Evolutionary conservation across 495 filamentous ascomycete species (phyloP), one percentile per base, ranked within the genome.

Genomic region (Neurospora pannonica): DNA sequence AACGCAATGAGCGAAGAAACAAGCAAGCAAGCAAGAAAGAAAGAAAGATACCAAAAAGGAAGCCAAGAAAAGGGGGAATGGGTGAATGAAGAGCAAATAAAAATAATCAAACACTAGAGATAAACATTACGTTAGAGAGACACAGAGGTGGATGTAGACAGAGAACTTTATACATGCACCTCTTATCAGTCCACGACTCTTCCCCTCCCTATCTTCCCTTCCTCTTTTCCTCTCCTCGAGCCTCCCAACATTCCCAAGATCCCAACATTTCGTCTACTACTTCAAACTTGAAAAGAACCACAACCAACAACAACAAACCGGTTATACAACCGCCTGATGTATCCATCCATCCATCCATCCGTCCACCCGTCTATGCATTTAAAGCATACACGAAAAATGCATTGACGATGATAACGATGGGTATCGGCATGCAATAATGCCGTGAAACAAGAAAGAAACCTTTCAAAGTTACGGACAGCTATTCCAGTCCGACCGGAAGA

Each of bases 361-460:
- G 3, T 54, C 21, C 9, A 28, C 13, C 46, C 8, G 3, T 54
- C 21, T 10, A 54, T 28, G 3, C 46, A 60, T 15, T 11, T 24
- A 62, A 62, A 0, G 54, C 13, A 43, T 21, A 54, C 75, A 71
- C 69, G 62, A 72, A 72, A 73, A 72, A n/a, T n/a, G n/a, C 70
- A 19, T 67, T 67, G 78, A 75, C 74, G 54, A 62, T 17, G 54
- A 19, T 62, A 62, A 79, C 77, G 76, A 80, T 79, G 79, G 79
- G 79, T 79, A 78, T 80, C 79, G 76, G 73, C 73, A 74, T 76
- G 71, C 76, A 76, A 40, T 8, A 40, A n/a, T n/a, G n/a, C n/a
- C 54, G 70, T 36, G 42, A 42, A 13, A 62, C 37, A 67, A 54
- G 17, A 69, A 67, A 54, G 17, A 69, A 72, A 24, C 46, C 28